phyloP scores from a whole-genome alignment of 2,329 filamentous ascomycete genomes.

The Colletotrichum gigasporum region DNA sequence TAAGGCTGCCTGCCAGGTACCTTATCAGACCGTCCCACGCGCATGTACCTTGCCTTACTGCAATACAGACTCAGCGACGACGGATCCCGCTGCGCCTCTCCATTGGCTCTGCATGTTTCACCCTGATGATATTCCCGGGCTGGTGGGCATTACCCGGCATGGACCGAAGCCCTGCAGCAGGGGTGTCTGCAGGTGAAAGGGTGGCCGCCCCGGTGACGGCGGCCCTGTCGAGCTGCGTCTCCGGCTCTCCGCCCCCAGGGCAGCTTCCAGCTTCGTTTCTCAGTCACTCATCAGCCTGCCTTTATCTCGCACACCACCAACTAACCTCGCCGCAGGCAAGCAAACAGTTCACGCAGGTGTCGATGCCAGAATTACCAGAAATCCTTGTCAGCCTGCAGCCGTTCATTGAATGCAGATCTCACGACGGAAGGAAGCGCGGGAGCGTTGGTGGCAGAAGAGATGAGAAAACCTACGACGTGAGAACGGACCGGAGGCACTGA shows the following conservation, averaged over 20 bases:
- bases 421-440: too few species aligned
- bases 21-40: not conserved
- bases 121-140: conserved; percentile 15
- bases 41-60: not conserved
- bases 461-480: not conserved
- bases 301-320: too few species aligned
- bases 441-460: too few species aligned
- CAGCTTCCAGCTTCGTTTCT: too few species aligned
- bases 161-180: conserved; percentile 12
- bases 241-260: too few species aligned
- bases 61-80: not conserved
- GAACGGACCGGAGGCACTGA: not conserved
- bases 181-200: conserved; percentile 25
- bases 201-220: not conserved
- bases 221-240: conserved; percentile 11
- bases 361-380: too few species aligned
- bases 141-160: conserved; percentile 23
- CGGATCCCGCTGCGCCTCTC: not conserved
- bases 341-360: too few species aligned
- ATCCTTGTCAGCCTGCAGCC: too few species aligned
- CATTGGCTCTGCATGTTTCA: conserved; percentile 15
- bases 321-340: too few species aligned
- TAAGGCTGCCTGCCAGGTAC: not conserved
- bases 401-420: too few species aligned
- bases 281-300: too few species aligned